Evolutionary conservation across 805 yeast species (phyloP), one percentile per base, ranked within the genome.

Genomic region (Blastobotrys parvus): DNA sequence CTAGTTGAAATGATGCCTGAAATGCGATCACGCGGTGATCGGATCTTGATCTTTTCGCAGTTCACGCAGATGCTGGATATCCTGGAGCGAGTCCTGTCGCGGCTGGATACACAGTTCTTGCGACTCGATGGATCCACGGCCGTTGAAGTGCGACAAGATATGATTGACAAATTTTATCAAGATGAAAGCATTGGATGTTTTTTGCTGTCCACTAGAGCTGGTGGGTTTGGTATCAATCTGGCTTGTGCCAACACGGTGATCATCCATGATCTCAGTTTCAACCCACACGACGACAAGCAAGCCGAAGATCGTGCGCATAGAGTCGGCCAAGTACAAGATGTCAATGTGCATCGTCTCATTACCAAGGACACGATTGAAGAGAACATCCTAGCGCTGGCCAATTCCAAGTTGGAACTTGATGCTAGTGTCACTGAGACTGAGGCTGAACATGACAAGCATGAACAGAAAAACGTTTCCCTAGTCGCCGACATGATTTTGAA

Each of bases 221-320:
- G 99, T 59, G 99, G 99, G 1, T 92, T 92, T 64, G 99, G 99
- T 45, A 92, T 92, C 64, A 92, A 92, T 58, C 72, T 92, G 55
- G 92, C 94, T 1, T 92, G 95, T 58, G 97, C 99, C 5, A 90
- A 87, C 59, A 78, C 81, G 47, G 98, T 92, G 2, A 72, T 92
- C 42, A 84, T 92, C 25, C 89, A 80, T 58, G 99, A 92, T 60
- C 90, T 88, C 60, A 81, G 94, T 40, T 92, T 92, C 68, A 92
- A 92, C 58, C 99, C 99, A 0, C 98, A 92, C 62, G 98, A 92
- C 61, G 99, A 92, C 59, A 83, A 83, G 58, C 99, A 92, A 66
- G 99, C 99, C 1, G 97, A 94, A 60, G 99, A 92, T 62, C 77
- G 99, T 59, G 95, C 97, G 0, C 99, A 92, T 62, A 75, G 99